Conservation (phyloP, 2,329 filamentous ascomycete species). For the Pseudocercospora cruenta region DNA sequence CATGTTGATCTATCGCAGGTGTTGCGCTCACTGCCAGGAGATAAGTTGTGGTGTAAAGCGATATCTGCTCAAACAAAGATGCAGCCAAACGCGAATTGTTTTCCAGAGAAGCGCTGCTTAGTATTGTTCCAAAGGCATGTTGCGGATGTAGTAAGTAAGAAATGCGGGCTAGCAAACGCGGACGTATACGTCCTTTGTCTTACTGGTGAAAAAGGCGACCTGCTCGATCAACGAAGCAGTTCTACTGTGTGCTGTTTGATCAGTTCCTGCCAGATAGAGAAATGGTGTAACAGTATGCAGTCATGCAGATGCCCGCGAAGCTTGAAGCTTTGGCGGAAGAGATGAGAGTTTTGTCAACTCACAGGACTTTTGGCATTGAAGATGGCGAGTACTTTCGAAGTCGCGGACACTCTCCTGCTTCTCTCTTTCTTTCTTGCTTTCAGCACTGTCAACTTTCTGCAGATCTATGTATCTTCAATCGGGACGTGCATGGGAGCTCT, state of each 20-base stretch:
- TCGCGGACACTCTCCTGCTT: background rate
- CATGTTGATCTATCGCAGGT: background rate
- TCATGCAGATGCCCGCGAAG: background rate
- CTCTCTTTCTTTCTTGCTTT: background rate
- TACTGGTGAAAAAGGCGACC: background rate
- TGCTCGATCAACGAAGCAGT: background rate
- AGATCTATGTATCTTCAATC: background rate
- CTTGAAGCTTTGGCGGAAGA: background rate
- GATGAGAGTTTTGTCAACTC: background rate
- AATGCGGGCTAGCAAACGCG: constrained; percentile 3
- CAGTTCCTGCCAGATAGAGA: background rate
- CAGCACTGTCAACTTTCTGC: background rate
- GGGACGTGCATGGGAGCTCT: background rate
- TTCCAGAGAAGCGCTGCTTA: background rate
- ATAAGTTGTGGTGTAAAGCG: background rate
- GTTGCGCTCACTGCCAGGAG: background rate
- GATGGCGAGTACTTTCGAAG: background rate
- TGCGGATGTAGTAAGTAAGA: constrained; percentile 5
- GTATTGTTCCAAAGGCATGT: constrained; percentile 8
- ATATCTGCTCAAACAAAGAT: background rate
- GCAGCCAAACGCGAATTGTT: background rate
- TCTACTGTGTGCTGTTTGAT: background rate
- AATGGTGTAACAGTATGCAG: constrained; percentile 4
- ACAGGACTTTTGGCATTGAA: background rate
- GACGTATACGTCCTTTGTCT: background rate